A percentile compares a stretch with the other conserved stretches of the same genome.
Evolutionary conservation across 176 grass and related monocot genomes (phyloP).

Genomic region (Sorghum bicolor): Sorghum_bicolor_NCBIv3 NC_012870.2:4381001-4381500

Average conservation of each 20-base stretch:
- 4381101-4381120: not conserved
- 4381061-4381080: conserved; percentile 98
- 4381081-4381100: conserved; percentile 77
- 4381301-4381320: not conserved
- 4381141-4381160: not conserved
- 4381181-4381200: not conserved
- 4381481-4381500: not conserved
- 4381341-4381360: not conserved
- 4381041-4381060: conserved; percentile 87
- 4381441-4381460: not conserved
- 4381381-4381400: not conserved
- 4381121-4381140: not conserved
- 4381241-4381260: not conserved
- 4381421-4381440: not conserved
- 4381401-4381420: not conserved
- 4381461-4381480: not conserved
- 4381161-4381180: not conserved
- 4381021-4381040: not conserved
- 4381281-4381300: not conserved
- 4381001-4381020: conserved; percentile 17
- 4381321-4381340: not conserved
- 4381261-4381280: not conserved
- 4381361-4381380: not conserved
- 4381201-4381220: not conserved
- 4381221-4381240: not conserved